Evolutionary conservation across 108 stramenopile genomes (phyloP).

Genomic region (Craspedostauros australis): DNA sequence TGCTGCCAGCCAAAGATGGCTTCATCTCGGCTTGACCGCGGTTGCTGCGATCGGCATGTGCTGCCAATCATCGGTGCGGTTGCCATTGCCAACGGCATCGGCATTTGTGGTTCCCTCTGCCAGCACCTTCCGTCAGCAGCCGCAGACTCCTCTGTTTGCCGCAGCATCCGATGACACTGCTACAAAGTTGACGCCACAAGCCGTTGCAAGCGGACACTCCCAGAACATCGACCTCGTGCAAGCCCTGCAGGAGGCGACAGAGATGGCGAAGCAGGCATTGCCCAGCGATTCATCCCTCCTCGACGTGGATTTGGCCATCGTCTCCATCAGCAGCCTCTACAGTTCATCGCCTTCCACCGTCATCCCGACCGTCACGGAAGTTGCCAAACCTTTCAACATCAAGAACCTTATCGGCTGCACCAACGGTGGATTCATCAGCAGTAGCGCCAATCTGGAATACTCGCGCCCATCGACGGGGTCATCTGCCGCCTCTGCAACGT

Average conservation of each 20-base stretch:
- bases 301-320: conserved; percentile 53
- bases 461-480: no score
- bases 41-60: no score
- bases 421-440: conserved; percentile 62
- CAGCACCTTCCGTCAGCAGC: no score
- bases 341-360: conserved; percentile 28
- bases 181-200: conserved; percentile 49
- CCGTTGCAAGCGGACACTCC: conserved; percentile 63
- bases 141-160: no score
- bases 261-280: conserved; percentile 38
- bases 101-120: no score
- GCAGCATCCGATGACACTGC: no score
- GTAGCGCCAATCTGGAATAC: conserved; percentile 10
- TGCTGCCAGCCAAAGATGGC: no score
- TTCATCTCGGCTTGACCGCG: no score
- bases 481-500: no score
- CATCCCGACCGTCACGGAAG: conserved; percentile 38
- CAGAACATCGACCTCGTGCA: conserved; percentile 35
- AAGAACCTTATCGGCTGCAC: conserved; percentile 63
- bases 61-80: no score
- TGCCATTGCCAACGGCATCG: no score
- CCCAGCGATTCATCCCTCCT: conserved; percentile 16
- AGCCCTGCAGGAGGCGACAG: conserved; percentile 54
- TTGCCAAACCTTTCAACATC: conserved; percentile 29
- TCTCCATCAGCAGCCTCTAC: conserved; percentile 55